These are phyloP conservation scores for Penicillium canescens DNA, from an alignment of 495 filamentous ascomycete species.

Conservation along the genomic window DNA sequence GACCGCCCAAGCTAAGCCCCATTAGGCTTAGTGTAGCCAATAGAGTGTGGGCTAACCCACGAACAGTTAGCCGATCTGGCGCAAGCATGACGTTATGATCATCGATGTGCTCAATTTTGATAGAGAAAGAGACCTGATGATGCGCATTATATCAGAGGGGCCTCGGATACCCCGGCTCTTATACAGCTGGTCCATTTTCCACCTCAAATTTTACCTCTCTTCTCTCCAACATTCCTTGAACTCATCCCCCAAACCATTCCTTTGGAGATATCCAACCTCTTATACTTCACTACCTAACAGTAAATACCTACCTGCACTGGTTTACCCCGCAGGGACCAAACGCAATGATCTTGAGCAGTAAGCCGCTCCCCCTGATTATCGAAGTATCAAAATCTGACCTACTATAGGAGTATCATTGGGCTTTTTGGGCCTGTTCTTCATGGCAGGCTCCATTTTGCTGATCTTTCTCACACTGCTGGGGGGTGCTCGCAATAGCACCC, in stretches of 20 bases:
- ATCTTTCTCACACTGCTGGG: slow-evolving; percentile 81
- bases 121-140: neutral
- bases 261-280: neutral
- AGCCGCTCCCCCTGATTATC: slow-evolving; percentile 5
- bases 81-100: slow-evolving; percentile 40
- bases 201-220: neutral
- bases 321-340: neutral
- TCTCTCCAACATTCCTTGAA: neutral
- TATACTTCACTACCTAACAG: neutral
- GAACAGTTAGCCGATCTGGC: slow-evolving; percentile 22
- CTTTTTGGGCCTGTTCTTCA: slow-evolving; percentile 70
- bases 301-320: too few species aligned
- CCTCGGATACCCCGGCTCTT: slow-evolving; percentile 20
- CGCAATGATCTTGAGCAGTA: slow-evolving; percentile 41
- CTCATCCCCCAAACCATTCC: neutral
- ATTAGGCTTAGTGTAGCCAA: slow-evolving; percentile 19
- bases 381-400: slow-evolving; percentile 6
- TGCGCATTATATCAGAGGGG: neutral
- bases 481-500: slow-evolving; percentile 57
- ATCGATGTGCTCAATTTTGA: slow-evolving; percentile 7
- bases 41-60: slow-evolving; percentile 20
- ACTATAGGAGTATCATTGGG: slow-evolving; percentile 49
- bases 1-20: slow-evolving; percentile 20
- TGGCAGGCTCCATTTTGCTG: slow-evolving; percentile 70
- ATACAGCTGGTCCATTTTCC: slow-evolving; percentile 3